phyloP scores from a whole-genome alignment of 2,329 filamentous ascomycete genomes.

The Sarocladiaceae sp. region DNA sequence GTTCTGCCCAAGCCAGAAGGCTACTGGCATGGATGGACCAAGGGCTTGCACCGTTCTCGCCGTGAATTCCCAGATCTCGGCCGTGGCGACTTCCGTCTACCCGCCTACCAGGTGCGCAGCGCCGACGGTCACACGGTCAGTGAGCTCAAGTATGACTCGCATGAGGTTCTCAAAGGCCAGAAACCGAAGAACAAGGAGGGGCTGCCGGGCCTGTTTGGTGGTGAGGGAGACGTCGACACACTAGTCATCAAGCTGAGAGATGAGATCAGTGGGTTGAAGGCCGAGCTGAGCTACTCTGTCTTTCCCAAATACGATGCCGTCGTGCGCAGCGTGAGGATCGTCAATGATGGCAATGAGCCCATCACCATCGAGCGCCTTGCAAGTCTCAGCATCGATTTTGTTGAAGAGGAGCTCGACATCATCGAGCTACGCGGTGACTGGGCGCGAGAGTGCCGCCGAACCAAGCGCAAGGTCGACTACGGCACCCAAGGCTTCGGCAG shows the following conservation, averaged over 20 bases:
- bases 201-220: constrained; percentile 47
- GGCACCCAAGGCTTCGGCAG: constrained; percentile 43
- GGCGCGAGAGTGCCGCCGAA: constrained; percentile 52
- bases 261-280: constrained; percentile 49
- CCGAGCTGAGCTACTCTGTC: constrained; percentile 55
- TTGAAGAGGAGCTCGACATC: constrained; percentile 54
- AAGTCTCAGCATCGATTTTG: constrained; percentile 55
- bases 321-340: constrained; percentile 53
- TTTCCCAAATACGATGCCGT: constrained; percentile 57
- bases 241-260: constrained; percentile 52
- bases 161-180: constrained; percentile 41
- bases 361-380: constrained; percentile 50
- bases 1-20: constrained; percentile 21
- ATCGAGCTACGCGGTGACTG: constrained; percentile 57
- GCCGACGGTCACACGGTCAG: constrained; percentile 51
- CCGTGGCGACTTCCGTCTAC: constrained; percentile 55
- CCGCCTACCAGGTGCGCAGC: constrained; percentile 54
- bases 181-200: constrained; percentile 36
- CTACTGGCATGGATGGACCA: constrained; percentile 42
- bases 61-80: constrained; percentile 60
- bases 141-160: constrained; percentile 50
- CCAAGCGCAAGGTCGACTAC: constrained; percentile 48
- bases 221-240: constrained; percentile 49
- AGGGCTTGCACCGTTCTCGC: constrained; percentile 42
- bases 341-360: constrained; percentile 46